phyloP scores from a whole-genome alignment of 1,139 yeast genomes.

The Nakaseomyces uthaithaninus region DNA sequence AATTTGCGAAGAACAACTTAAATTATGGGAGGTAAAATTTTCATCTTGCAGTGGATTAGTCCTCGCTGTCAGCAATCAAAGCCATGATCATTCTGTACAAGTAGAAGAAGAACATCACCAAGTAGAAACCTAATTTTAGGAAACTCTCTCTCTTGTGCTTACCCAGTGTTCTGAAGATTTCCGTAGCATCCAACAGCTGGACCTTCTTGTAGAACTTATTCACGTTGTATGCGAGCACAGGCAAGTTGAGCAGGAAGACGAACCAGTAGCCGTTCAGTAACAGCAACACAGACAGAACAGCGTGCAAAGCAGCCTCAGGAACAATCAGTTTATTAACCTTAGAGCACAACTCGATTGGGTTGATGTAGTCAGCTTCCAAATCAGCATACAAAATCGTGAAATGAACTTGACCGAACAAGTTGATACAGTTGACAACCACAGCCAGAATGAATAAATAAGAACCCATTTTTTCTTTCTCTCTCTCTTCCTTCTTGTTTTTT shows the following conservation, averaged over 20 bases:
- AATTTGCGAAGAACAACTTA: too few species aligned
- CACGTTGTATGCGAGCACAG: conserved; percentile 74
- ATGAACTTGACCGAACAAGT: conserved; percentile 83
- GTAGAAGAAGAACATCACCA: conserved; percentile 89
- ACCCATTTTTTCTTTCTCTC: conserved; percentile 16
- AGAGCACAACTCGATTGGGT: conserved; percentile 93
- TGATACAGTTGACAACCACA: conserved; percentile 77
- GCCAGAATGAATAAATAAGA: conserved; percentile 69
- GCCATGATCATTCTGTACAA: conserved; percentile 96
- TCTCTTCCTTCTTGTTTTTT: not conserved
- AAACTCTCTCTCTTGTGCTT: conserved; percentile 91
- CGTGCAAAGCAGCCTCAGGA: conserved; percentile 89
- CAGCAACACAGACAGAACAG: conserved; percentile 58
- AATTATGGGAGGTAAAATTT: too few species aligned
- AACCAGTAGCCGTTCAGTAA: conserved; percentile 91
- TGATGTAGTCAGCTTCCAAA: conserved; percentile 89
- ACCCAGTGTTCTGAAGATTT: conserved; percentile 88
- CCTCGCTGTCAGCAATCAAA: conserved; percentile 53
- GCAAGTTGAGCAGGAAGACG: conserved; percentile 76
- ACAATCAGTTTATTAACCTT: conserved; percentile 80
- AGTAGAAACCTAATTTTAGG: conserved; percentile 82
- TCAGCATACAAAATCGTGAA: conserved; percentile 92
- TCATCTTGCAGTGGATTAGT: conserved; percentile 10
- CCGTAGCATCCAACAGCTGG: conserved; percentile 93
- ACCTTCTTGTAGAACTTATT: conserved; percentile 67